These are phyloP conservation scores for Fusarium sp. DNA, from an alignment of 2,329 filamentous ascomycete species.

Conservation along the genomic window DNA sequence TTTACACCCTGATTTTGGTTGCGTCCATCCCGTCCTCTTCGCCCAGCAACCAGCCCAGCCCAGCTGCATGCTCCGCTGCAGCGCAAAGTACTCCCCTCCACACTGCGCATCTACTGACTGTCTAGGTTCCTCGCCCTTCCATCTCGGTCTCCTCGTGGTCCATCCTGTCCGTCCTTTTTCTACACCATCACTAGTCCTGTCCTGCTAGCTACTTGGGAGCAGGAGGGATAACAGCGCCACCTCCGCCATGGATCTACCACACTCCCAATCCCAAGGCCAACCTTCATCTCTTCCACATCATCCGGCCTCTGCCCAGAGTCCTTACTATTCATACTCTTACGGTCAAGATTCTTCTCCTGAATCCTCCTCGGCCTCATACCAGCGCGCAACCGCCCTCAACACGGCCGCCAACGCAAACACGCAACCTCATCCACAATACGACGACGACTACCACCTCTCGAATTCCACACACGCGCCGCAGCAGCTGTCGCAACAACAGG, in stretches of 20 bases:
- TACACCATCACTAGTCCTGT: constrained; percentile 18
- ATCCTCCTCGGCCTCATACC: constrained; percentile 33
- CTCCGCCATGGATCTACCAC: constrained; percentile 49
- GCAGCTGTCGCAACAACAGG: constrained; percentile 45
- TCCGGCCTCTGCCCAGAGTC: constrained; percentile 22
- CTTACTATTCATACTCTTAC: constrained; percentile 35
- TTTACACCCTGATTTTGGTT: constrained; percentile 36
- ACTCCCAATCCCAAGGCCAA: constrained; percentile 38
- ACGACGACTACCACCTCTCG: constrained; percentile 33
- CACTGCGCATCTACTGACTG: constrained; percentile 26
- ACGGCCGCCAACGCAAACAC: constrained; percentile 29
- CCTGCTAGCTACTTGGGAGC: constrained; percentile 22
- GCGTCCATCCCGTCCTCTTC: constrained; percentile 7
- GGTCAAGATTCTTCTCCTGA: constrained; percentile 37
- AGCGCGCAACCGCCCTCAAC: constrained; percentile 30
- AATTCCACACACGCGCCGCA: constrained; percentile 35
- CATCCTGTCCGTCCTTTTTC: constrained; percentile 18
- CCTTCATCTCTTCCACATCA: constrained; percentile 37
- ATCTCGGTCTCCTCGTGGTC: constrained; percentile 27
- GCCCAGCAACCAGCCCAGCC: constrained; percentile 26
- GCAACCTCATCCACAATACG: constrained; percentile 29
- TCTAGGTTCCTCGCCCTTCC: constrained; percentile 21
- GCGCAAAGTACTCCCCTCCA: constrained; percentile 4
- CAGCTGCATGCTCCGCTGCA: constrained; percentile 3
- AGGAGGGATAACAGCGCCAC: constrained; percentile 44